Base-by-base conservation (phyloP, 345 rosid genomes). In the Hibiscus mutabilis region DNA sequence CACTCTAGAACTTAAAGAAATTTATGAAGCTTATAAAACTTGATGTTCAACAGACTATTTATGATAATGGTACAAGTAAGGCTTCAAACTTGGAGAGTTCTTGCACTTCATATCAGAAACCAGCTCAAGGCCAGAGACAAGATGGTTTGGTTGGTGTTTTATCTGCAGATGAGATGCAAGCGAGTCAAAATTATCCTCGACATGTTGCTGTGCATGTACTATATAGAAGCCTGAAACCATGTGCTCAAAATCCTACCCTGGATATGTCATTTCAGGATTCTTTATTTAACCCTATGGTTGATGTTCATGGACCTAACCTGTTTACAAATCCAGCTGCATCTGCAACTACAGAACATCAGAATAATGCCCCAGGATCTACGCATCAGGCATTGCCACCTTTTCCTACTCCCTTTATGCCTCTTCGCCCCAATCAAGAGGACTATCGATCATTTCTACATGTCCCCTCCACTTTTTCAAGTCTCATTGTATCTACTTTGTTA, bases 381-480 rank as follows among this genome's bases (percentile, higher is more conserved):
- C 82, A 79, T 71, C 87, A 76, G 74, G 72, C 89, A 44, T 83
- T 82, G 82, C 88, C 88, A 12, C 74, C 77, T 62, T 87, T 82
- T 77, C 92, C 83, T 77, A 79, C 84, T 35, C 81, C 86, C 71
- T 84, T 86, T 53, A 58, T 40, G 53, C 73, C 86, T 63, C 55
- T 81, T 75, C 77, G 58, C 62, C 86, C 78, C 77, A 80, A 80
- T 73, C 91, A 84, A 76, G 85, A 88, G 76, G 96, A 85, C 78
- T 86, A 84, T 71, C 84, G 69, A 77, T 87, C 95, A 13, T 86
- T 86, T 81, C 89, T 85, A 66, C 94, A 89, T 29, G 76, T 85
- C 4, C 85, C 96, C 60, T 87, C 97, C 55, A 74, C 88, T 12
- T 93, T 89, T 86, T 86, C 93, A 11, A 88, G 84, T 81, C 93